Conservation (phyloP, 177 flowering plant genomes). For the Tripterygium wilfordii region DNA sequence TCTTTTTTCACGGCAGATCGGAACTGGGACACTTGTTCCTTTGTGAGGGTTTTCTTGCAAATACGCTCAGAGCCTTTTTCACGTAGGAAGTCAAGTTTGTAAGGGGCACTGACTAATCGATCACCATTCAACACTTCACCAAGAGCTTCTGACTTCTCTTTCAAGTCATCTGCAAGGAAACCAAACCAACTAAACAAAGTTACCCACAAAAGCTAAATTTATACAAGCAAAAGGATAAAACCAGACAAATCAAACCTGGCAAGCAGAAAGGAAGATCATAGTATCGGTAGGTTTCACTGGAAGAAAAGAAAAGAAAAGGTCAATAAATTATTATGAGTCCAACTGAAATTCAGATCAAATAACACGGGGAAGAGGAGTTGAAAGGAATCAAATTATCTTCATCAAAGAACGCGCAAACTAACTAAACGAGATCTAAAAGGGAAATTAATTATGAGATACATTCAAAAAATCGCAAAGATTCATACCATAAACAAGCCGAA, state of each 20-base stretch:
- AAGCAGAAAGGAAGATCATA: constrained; percentile 10
- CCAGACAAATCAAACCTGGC: background rate
- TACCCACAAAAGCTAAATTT: too few species aligned
- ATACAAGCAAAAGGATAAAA: background rate
- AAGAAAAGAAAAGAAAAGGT: background rate
- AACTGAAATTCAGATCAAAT: too few species aligned
- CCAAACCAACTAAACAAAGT: background rate
- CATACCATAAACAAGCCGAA: too few species aligned
- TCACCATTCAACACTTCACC: constrained; percentile 44
- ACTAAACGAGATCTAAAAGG: too few species aligned
- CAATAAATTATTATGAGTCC: background rate
- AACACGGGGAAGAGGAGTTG: too few species aligned
- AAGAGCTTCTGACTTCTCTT: constrained; percentile 34
- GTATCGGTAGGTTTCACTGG: constrained; percentile 10
- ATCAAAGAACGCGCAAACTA: too few species aligned
- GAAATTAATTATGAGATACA: too few species aligned
- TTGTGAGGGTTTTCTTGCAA: constrained; percentile 26
- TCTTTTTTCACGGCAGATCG: constrained; percentile 34
- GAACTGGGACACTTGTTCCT: constrained; percentile 32
- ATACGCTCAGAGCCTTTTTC: constrained; percentile 34
- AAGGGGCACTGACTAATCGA: constrained; percentile 41
- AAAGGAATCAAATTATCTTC: too few species aligned
- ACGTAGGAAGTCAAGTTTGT: constrained; percentile 25
- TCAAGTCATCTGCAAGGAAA: constrained; percentile 18
- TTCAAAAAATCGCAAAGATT: too few species aligned